These are phyloP conservation scores for Zymoseptoria pseudotritici DNA, from an alignment of 2,329 filamentous ascomycete genomes.

Conservation along the genomic window DNA sequence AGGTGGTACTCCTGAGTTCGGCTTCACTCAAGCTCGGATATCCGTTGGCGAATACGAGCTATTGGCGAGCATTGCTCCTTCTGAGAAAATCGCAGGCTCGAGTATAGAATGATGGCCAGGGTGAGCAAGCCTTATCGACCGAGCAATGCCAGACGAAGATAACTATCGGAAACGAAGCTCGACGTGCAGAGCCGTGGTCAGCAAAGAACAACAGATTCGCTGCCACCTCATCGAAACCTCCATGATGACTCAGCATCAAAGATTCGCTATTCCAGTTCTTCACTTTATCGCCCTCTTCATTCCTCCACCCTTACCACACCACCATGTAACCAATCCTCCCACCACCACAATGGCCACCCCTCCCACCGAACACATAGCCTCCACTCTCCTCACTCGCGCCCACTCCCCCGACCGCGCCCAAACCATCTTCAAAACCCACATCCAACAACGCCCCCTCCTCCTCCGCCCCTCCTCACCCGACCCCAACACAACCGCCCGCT, in stretches of 20 bases:
- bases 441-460: slow-evolving; percentile 73
- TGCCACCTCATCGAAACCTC: not conserved
- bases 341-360: slow-evolving; percentile 19
- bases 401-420: slow-evolving; percentile 66
- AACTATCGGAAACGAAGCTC: too few species aligned
- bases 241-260: not conserved
- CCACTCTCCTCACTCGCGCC: slow-evolving; percentile 65
- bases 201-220: too few species aligned
- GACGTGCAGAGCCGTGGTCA: too few species aligned
- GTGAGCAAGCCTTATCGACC: not conserved
- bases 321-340: not conserved
- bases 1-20: not conserved
- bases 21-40: not conserved
- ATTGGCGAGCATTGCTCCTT: not conserved
- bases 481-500: slow-evolving; percentile 48
- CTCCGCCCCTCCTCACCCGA: slow-evolving; percentile 69
- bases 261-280: not conserved
- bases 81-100: not conserved
- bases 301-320: not conserved
- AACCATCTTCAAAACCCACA: slow-evolving; percentile 72
- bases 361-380: slow-evolving; percentile 28
- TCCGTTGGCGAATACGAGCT: not conserved
- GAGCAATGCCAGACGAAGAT: not conserved
- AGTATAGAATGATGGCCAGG: not conserved
- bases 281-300: not conserved